These are phyloP conservation scores for Pontederia paniculata DNA, from an alignment of 176 grass and related monocot genomes.

Conservation along the genomic window DNA sequence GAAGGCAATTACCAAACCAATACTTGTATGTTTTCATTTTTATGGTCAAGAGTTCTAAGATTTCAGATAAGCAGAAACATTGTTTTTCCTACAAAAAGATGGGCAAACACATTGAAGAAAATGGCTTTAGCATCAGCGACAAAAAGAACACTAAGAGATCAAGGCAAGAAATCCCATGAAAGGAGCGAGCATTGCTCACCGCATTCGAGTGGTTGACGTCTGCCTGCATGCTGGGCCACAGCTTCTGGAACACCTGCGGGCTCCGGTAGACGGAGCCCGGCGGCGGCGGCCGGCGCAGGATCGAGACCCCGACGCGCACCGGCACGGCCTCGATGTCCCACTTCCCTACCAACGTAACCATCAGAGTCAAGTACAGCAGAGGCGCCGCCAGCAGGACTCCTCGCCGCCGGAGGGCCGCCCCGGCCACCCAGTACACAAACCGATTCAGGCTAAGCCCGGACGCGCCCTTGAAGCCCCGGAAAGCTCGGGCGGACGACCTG, in stretches of 20 bases:
- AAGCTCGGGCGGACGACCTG: conserved; percentile 8
- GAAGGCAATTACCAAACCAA: too few relatives aligned
- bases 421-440: conserved; percentile 1
- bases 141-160: not conserved
- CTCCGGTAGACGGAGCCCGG: conserved; percentile 72
- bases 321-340: conserved; percentile 17
- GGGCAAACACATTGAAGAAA: conserved; percentile 16
- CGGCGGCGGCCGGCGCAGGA: conserved; percentile 16
- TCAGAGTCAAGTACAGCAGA: conserved; percentile 35
- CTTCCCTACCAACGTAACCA: conserved; percentile 33
- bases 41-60: too few relatives aligned
- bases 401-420: conserved; percentile 20
- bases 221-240: conserved; percentile 57
- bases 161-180: not conserved
- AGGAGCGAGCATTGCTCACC: conserved; percentile 4
- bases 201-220: conserved; percentile 14
- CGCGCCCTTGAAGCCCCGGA: conserved; percentile 15
- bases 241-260: conserved; percentile 55
- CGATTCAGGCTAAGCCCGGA: conserved; percentile 1
- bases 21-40: not conserved
- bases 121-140: conserved; percentile 1
- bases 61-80: too few relatives aligned
- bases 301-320: conserved; percentile 20
- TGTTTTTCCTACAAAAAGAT: not conserved
- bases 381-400: conserved; percentile 39